Evolutionary conservation across 2,329 filamentous ascomycete species (phyloP).

Genomic region (Clonostachys byssicola): DNA sequence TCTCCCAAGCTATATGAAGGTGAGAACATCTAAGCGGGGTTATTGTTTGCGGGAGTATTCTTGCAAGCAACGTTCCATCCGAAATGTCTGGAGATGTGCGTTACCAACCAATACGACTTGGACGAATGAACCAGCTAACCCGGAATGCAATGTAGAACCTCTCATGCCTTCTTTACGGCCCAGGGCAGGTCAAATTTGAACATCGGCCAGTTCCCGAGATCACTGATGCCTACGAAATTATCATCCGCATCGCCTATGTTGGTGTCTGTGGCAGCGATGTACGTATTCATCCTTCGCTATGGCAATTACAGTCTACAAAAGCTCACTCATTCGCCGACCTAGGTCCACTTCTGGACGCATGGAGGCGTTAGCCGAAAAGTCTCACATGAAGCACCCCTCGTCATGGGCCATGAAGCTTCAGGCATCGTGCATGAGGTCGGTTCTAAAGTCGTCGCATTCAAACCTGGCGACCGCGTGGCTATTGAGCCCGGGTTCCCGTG

Average conservation of each 20-base stretch:
- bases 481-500: conserved; percentile 80
- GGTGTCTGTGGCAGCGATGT: not conserved
- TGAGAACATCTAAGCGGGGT: too few species aligned
- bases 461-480: conserved; percentile 70
- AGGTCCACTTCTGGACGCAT: not conserved
- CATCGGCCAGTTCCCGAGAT: not conserved
- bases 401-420: conserved; percentile 46
- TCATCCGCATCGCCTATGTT: not conserved
- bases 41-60: too few species aligned
- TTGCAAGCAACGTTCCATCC: too few species aligned
- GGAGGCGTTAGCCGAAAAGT: not conserved
- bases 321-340: not conserved
- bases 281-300: not conserved
- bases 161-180: not conserved
- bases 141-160: not conserved
- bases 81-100: too few species aligned
- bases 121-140: too few species aligned
- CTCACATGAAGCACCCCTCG: conserved; percentile 32
- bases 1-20: too few species aligned
- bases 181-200: not conserved
- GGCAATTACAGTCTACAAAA: not conserved
- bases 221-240: not conserved
- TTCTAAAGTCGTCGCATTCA: conserved; percentile 50
- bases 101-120: too few species aligned
- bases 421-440: conserved; percentile 68